These are phyloP conservation scores for Alternaria ventricosa DNA, from an alignment of 2,329 filamentous ascomycete genomes.

Conservation along the genomic window DNA sequence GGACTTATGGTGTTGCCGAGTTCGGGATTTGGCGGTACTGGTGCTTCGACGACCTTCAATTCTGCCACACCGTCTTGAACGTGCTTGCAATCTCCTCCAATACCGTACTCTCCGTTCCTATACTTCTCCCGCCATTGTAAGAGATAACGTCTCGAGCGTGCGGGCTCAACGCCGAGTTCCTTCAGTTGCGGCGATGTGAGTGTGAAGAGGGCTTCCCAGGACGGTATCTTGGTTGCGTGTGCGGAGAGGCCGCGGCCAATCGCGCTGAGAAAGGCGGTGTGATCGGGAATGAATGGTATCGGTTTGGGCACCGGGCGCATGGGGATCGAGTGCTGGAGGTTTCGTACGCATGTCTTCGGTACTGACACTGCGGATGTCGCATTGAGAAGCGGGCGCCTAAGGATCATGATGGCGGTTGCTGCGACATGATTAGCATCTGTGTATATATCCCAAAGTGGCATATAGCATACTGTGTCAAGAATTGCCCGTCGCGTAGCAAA, in stretches of 20 bases:
- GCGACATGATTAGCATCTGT: background rate
- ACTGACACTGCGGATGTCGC: constrained; percentile 32
- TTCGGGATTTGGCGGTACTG: constrained; percentile 43
- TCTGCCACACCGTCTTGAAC: constrained; percentile 68
- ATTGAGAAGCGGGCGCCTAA: constrained; percentile 43
- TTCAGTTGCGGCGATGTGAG: constrained; percentile 78
- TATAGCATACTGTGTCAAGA: background rate
- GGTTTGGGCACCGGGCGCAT: constrained; percentile 66
- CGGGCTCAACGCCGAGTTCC: constrained; percentile 82
- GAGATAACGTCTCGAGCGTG: constrained; percentile 82
- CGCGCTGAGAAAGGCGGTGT: constrained; percentile 82
- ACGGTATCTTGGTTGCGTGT: constrained; percentile 84
- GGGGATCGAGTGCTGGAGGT: constrained; percentile 50
- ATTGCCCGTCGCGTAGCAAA: background rate
- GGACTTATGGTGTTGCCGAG: constrained; percentile 31
- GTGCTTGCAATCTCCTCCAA: constrained; percentile 80
- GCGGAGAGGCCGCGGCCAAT: constrained; percentile 87
- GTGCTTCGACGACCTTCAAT: constrained; percentile 64
- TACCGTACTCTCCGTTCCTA: constrained; percentile 75
- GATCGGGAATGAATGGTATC: constrained; percentile 85
- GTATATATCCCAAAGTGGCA: background rate
- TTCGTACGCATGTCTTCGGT: constrained; percentile 41
- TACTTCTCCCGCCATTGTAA: constrained; percentile 88
- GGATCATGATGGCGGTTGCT: constrained; percentile 40
- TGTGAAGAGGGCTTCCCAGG: constrained; percentile 90